Evolutionary conservation across 257 asterid genomes (phyloP), one percentile per base, ranked within the genome.

Genomic region (Jaltomata sinuosa): DNA sequence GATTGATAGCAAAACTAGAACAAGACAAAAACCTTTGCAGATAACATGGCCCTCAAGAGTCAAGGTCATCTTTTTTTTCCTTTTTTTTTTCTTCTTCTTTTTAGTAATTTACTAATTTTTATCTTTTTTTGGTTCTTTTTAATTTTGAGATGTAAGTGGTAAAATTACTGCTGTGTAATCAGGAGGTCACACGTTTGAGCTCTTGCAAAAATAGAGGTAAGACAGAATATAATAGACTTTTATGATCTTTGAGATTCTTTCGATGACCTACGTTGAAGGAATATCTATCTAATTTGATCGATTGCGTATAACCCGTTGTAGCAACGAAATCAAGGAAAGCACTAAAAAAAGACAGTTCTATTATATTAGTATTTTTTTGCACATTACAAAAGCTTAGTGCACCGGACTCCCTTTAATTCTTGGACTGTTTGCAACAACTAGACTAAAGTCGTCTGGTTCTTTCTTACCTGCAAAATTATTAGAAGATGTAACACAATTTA

Each of bases 101-200:
- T 18, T 18, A 52, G 57, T 52, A 52, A 40, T 6, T n/a, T 0
- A 8, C 0, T 61, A 49, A 3, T 34, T 19, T 32, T 31, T 5
- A 38, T 42, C 49, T 61, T 8, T 69, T 21, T 69, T 69, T 69
- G 9, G 8, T 69, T 36, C 9, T 40, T 36, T 36, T 45, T 40
- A 12, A 72, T 2, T 36, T 1, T 11, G 7, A 14, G 0, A 62
- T 2, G 2, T 12, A 61, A 61, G 0, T 0, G 1, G 0, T 25
- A 25, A 61, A 59, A 1, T 11, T 59, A 11, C 22, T 59, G 22
- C 4, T 10, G 3, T 2, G 3, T 59, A 0, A 5, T 4, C 12
- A 22, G 11, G 21, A 55, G 0, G 11, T 55, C 3, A 55, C 1
- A 6, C 0, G 59, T 53, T 18, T 3, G 8, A 53, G 2, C 18